Evolutionary conservation across 805 yeast species (phyloP).

Genomic region (Pichia membranifaciens): DNA sequence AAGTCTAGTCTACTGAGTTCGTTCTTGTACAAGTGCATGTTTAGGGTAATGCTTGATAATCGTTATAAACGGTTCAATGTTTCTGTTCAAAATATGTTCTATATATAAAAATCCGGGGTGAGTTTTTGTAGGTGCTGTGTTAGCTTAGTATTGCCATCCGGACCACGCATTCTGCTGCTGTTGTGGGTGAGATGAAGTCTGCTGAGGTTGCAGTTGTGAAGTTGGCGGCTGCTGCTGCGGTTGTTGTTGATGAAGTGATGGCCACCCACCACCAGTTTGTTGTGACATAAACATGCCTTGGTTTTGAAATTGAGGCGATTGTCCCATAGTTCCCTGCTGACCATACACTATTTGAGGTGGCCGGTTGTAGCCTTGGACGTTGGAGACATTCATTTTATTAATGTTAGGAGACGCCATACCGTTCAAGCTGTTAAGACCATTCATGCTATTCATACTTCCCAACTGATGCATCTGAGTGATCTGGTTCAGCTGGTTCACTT

Average conservation of each 20-base stretch:
- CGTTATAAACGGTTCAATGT: not conserved
- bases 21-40: no score
- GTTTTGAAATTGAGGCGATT: slow-evolving; percentile 2
- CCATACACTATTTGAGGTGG: not conserved
- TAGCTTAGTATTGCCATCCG: slow-evolving; percentile 8
- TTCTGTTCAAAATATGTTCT: not conserved
- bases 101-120: no score
- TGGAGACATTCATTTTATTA: no score
- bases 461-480: not conserved
- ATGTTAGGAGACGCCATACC: no score
- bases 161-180: slow-evolving; percentile 6
- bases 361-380: no score
- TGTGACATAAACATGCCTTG: slow-evolving; percentile 4
- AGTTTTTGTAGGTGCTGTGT: no score
- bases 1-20: no score
- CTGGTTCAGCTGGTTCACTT: slow-evolving; percentile 5
- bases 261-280: slow-evolving; percentile 7
- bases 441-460: not conserved
- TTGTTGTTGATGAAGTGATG: slow-evolving; percentile 13
- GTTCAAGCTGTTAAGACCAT: not conserved
- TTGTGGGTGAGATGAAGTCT: slow-evolving; percentile 8
- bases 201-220: slow-evolving; percentile 17
- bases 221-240: slow-evolving; percentile 17
- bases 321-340: slow-evolving; percentile 13
- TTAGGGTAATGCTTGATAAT: no score